These are phyloP conservation scores for Bryum argenteum DNA, from an alignment of 225 moss, liverwort and hornwort species.

Conservation along the genomic window DNA sequence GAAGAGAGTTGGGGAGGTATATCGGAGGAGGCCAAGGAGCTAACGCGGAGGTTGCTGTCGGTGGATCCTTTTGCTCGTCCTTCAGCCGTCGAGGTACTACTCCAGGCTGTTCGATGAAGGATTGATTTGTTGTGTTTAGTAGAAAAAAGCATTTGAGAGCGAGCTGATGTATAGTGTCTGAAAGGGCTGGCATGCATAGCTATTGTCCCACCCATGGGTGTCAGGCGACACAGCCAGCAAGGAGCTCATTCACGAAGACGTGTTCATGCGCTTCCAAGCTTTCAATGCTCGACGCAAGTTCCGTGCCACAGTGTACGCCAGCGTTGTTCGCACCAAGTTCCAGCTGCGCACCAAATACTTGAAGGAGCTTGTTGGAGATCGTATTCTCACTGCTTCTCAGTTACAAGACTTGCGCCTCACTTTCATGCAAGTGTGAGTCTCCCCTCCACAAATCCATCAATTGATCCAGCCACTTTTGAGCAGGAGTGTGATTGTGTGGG, in stretches of 20 bases:
- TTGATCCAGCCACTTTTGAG: too few species aligned
- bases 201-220: conserved; percentile 82
- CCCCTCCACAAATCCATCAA: too few species aligned
- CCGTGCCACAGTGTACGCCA: conserved; percentile 80
- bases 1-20: conserved; percentile 72
- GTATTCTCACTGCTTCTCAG: conserved; percentile 53
- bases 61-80: conserved; percentile 58
- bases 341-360: conserved; percentile 79
- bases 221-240: conserved; percentile 70
- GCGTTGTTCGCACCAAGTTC: conserved; percentile 79
- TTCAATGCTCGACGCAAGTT: conserved; percentile 91
- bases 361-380: conserved; percentile 68
- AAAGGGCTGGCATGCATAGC: conserved; percentile 51
- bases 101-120: not conserved
- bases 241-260: conserved; percentile 65
- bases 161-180: conserved; percentile 29
- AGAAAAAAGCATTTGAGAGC: conserved; percentile 16
- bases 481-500: too few species aligned
- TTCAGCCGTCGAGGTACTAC: conserved; percentile 45
- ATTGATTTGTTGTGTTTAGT: not conserved
- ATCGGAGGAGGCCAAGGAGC: conserved; percentile 70
- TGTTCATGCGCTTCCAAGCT: conserved; percentile 64
- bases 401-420: conserved; percentile 66
- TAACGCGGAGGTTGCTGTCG: conserved; percentile 60
- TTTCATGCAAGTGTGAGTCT: conserved; percentile 63